Evolutionary conservation across 176 grass and related monocot species (phyloP).

Genomic region (Urochloa ruziziensis): DNA sequence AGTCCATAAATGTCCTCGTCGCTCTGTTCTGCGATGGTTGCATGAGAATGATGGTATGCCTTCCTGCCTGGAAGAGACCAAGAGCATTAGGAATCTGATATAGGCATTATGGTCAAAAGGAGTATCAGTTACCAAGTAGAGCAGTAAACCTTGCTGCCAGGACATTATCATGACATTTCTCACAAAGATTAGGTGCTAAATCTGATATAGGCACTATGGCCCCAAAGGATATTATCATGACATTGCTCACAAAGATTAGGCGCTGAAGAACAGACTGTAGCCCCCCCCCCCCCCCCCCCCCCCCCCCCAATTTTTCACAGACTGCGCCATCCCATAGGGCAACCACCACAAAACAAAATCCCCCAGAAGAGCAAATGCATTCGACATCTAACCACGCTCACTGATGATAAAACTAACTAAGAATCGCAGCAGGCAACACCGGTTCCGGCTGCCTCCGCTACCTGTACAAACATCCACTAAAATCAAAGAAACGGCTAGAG

Average conservation of each 20-base stretch:
- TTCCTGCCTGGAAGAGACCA: constrained; percentile 63
- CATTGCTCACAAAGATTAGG: not conserved
- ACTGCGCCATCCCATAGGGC: not conserved
- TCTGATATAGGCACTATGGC: no score
- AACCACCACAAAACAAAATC: constrained; percentile 1
- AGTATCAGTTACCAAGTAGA: not conserved
- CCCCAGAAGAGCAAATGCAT: not conserved
- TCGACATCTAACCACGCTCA: not conserved
- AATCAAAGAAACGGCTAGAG: not conserved
- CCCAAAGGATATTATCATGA: not conserved
- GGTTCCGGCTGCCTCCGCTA: not conserved
- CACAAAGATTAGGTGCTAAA: not conserved
- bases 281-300: no score
- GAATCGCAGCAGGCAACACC: not conserved
- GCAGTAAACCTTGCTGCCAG: not conserved
- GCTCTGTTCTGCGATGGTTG: constrained; percentile 61
- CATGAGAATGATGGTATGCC: constrained; percentile 77
- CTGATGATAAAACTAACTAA: not conserved
- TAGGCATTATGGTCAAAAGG: not conserved
- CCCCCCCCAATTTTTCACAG: not conserved
- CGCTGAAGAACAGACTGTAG: not conserved
- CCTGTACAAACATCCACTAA: not conserved
- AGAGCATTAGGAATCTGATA: not conserved
- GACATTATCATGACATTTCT: not conserved
- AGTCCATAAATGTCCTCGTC: constrained; percentile 81